Percentiles rank a stretch among this genome's conserved stretches.
Conservation (phyloP, 768 basidiomycete species). For the button mushroom (Agaricus bisporus) region DNA sequence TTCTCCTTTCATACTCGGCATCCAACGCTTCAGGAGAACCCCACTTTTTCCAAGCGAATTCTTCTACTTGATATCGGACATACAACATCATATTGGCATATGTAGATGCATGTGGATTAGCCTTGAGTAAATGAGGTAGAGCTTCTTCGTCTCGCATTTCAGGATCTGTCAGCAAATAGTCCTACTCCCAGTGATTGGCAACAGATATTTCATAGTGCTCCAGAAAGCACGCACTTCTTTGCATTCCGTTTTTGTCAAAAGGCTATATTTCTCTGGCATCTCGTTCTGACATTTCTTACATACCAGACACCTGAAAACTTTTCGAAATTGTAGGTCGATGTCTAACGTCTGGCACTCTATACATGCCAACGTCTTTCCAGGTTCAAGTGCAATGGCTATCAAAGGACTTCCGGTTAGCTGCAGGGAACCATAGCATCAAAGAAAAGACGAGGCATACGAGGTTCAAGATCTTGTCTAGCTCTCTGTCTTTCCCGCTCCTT, state of each 20-base stretch:
- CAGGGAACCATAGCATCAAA: background rate
- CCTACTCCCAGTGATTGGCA: constrained; percentile 38
- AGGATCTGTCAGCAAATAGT: constrained; percentile 82
- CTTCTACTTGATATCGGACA: constrained; percentile 89
- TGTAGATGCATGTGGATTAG: constrained; percentile 91
- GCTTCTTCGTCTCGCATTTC: constrained; percentile 90
- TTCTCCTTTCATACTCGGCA: constrained; percentile 75
- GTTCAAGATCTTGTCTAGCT: constrained; percentile 67
- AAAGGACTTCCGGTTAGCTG: background rate
- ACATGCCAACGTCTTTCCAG: constrained; percentile 75
- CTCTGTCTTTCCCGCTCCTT: constrained; percentile 77
- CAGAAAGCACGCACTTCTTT: constrained; percentile 59
- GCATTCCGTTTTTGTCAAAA: constrained; percentile 97
- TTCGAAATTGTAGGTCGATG: constrained; percentile 77
- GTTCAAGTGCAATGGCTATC: constrained; percentile 75
- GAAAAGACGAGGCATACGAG: constrained; percentile 40
- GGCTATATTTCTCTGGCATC: constrained; percentile 86
- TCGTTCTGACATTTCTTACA: constrained; percentile 90
- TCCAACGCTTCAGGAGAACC: constrained; percentile 89
- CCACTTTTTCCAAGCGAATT: constrained; percentile 98
- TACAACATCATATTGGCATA: constrained; percentile 99
- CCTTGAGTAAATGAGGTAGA: constrained; percentile 89
- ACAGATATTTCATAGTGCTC: background rate
- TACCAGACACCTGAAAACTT: constrained; percentile 78
- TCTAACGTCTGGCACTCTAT: constrained; percentile 82